These are phyloP conservation scores for Rhodotorula kratochvilovae DNA, from an alignment of 768 basidiomycete genomes.

Conservation along the genomic window DNA sequence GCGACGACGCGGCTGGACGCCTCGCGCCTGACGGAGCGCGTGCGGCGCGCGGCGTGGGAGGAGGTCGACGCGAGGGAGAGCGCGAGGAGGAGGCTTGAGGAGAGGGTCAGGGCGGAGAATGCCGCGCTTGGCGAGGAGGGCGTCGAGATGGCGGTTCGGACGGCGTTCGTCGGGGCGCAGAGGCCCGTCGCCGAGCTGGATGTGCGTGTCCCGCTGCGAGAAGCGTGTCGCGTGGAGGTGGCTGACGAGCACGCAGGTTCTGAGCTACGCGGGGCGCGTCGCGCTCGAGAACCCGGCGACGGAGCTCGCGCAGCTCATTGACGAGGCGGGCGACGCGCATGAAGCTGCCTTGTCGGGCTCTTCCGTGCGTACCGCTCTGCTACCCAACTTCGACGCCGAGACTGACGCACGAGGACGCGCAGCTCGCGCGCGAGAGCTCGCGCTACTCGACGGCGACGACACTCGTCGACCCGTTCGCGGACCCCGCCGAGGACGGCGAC, in stretches of 20 bases:
- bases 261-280: constrained; percentile 19
- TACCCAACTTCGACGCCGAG: neutral
- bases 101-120: constrained; percentile 28
- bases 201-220: too few relatives aligned
- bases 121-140: neutral
- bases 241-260: neutral
- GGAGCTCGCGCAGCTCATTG: constrained; percentile 11
- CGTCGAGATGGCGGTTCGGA: neutral
- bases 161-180: constrained; percentile 18
- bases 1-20: constrained; percentile 6
- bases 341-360: neutral
- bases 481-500: neutral
- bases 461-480: constrained; percentile 14
- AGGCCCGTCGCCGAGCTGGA: constrained; percentile 2
- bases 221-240: too few relatives aligned
- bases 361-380: neutral
- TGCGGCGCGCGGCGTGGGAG: constrained; percentile 10
- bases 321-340: constrained; percentile 5
- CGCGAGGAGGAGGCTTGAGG: constrained; percentile 16
- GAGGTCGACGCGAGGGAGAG: constrained; percentile 27
- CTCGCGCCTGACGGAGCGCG: neutral
- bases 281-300: constrained; percentile 27
- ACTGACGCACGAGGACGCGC: neutral
- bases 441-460: constrained; percentile 20
- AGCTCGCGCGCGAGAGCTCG: constrained; percentile 21